These are phyloP conservation scores for Boletus insuetus DNA, from an alignment of 768 basidiomycete genomes.

Conservation along the genomic window DNA sequence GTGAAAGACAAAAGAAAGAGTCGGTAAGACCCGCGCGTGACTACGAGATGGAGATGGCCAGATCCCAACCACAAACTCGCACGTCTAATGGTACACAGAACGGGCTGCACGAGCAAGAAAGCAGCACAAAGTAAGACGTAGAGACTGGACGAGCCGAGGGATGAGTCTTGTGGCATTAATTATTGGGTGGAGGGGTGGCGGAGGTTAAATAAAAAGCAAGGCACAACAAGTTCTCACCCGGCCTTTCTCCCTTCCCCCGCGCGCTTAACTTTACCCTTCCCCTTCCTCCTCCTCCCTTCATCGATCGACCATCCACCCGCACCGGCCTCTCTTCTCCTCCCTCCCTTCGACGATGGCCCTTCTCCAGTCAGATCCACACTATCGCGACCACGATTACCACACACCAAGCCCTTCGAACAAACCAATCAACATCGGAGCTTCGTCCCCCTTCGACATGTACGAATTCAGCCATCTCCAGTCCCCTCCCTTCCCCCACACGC, in stretches of 20 bases:
- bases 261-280: slow-evolving; percentile 13
- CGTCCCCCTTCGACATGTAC: slow-evolving; percentile 39
- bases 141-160: too few species aligned
- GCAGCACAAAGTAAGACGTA: too few species aligned
- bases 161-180: neutral
- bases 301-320: neutral
- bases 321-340: too few species aligned
- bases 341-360: slow-evolving; percentile 25
- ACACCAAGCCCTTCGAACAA: slow-evolving; percentile 29
- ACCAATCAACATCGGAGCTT: slow-evolving; percentile 20
- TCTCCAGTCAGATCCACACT: slow-evolving; percentile 25
- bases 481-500: slow-evolving; percentile 47
- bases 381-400: slow-evolving; percentile 26
- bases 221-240: slow-evolving; percentile 31
- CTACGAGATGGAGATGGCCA: too few species aligned
- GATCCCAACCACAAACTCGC: too few species aligned
- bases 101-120: too few species aligned
- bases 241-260: slow-evolving; percentile 18
- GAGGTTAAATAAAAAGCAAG: slow-evolving; percentile 33
- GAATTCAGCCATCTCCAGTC: slow-evolving; percentile 36
- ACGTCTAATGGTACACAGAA: too few species aligned
- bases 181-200: slow-evolving; percentile 15
- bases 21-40: too few species aligned
- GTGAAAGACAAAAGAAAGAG: too few species aligned
- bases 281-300: slow-evolving; percentile 2